A percentile compares a stretch with the other conserved stretches of the same genome.
Evolutionary conservation across 371 early-diverging fungal species (phyloP).

Genomic region (Choanephora cucurbitarum): DNA sequence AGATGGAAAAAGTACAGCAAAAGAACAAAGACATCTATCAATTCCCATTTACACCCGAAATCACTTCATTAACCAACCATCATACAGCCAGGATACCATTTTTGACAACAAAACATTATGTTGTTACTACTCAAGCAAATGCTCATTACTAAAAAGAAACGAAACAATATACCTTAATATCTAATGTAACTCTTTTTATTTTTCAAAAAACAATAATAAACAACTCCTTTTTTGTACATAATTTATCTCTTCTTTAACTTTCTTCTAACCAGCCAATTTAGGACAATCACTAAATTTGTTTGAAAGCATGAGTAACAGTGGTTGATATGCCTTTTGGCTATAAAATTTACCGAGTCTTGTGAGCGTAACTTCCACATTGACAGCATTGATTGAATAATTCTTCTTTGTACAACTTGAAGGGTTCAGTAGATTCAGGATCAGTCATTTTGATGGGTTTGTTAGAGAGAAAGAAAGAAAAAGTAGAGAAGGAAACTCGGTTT

Average conservation of each 20-base stretch:
- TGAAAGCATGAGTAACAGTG: no score
- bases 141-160: not conserved
- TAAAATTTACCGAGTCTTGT: slow-evolving; percentile 14
- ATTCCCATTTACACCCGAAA: slow-evolving; percentile 30
- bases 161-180: not conserved
- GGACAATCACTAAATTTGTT: slow-evolving; percentile 2
- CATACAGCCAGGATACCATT: slow-evolving; percentile 5
- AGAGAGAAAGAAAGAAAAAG: no score
- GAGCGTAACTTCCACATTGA: slow-evolving; percentile 7
- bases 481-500: not conserved
- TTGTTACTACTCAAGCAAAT: not conserved
- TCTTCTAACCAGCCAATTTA: no score
- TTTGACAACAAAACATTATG: slow-evolving; percentile 3
- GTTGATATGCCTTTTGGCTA: no score
- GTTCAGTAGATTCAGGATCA: no score
- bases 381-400: not conserved
- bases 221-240: no score
- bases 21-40: slow-evolving; percentile 18
- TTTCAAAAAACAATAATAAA: no score
- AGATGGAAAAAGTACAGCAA: slow-evolving; percentile 38
- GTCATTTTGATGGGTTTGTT: no score
- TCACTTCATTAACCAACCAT: slow-evolving; percentile 7
- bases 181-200: no score
- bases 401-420: not conserved
- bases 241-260: no score